Percentiles rank a stretch among this genome's conserved stretches.
Conservation (phyloP, 2,329 filamentous ascomycete species). For the Aspergillus sp. region DNA sequence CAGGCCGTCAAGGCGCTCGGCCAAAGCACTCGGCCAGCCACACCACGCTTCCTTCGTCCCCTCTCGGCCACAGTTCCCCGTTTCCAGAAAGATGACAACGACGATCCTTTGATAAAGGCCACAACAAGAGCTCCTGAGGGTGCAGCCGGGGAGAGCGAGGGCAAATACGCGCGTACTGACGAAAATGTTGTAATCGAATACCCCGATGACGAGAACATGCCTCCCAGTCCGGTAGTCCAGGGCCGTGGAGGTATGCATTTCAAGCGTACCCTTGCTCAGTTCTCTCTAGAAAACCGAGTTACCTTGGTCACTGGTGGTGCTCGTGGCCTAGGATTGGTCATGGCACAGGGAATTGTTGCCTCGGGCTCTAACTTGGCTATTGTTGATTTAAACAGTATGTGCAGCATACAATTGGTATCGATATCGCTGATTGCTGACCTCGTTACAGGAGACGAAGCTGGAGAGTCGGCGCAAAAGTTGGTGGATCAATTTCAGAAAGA, state of each 20-base stretch:
- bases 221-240: conserved; percentile 67
- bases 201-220: conserved; percentile 71
- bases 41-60: conserved; percentile 22
- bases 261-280: conserved; percentile 80
- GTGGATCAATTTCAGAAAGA: conserved; percentile 74
- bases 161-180: conserved; percentile 76
- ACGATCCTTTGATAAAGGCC: conserved; percentile 26
- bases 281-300: conserved; percentile 81
- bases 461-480: conserved; percentile 71
- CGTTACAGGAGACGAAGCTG: conserved; percentile 72
- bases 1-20: conserved; percentile 25
- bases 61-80: conserved; percentile 32
- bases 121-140: conserved; percentile 33
- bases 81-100: conserved; percentile 26
- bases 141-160: conserved; percentile 50
- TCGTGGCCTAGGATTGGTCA: conserved; percentile 83
- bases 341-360: conserved; percentile 87
- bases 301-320: conserved; percentile 89
- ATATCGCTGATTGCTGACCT: background rate
- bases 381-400: conserved; percentile 86
- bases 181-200: conserved; percentile 76
- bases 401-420: background rate
- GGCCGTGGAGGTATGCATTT: conserved; percentile 78
- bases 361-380: conserved; percentile 88
- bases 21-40: conserved; percentile 20